Percentiles rank a stretch among this genome's conserved stretches.
These are phyloP conservation scores for Anthracocystis setariae DNA, from an alignment of 1,284 basidiomycete genomes.

Conservation along the genomic window DNA sequence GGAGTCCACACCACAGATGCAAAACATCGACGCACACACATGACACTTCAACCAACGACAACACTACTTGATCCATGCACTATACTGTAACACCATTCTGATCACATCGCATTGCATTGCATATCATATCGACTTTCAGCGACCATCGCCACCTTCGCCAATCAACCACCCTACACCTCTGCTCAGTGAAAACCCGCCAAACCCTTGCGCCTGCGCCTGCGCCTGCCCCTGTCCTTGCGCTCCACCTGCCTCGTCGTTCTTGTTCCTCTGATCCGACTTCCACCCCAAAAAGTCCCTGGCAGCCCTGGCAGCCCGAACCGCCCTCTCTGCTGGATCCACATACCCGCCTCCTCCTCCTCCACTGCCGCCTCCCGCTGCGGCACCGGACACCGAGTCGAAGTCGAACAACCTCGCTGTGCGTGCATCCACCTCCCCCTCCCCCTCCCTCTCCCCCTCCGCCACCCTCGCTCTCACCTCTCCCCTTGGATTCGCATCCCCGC, in stretches of 20 bases:
- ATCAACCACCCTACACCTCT: conserved; percentile 47
- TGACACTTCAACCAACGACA: too few species aligned
- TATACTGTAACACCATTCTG: conserved; percentile 5
- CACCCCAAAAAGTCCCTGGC: conserved; percentile 50
- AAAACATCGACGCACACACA: not conserved
- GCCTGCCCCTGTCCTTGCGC: not conserved
- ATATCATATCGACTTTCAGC: not conserved
- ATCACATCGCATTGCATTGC: not conserved
- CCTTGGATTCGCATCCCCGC: too few species aligned
- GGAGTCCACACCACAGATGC: not conserved
- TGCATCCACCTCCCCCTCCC: conserved; percentile 10
- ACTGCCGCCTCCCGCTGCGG: not conserved
- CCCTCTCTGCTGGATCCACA: conserved; percentile 37
- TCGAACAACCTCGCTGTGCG: conserved; percentile 46
- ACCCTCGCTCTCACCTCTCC: not conserved
- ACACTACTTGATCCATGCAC: not conserved
- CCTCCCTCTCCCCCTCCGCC: not conserved
- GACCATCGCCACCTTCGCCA: conserved; percentile 35
- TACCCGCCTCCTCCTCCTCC: conserved; percentile 11
- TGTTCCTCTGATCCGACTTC: conserved; percentile 19
- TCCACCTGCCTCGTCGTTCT: not conserved
- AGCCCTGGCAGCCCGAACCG: conserved; percentile 42
- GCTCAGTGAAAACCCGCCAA: conserved; percentile 39
- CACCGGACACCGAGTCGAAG: conserved; percentile 23
- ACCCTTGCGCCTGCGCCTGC: conserved; percentile 3